Base-by-base conservation (phyloP, 176 grass and related monocot species). In the Triticum dicoccoides region DNA sequence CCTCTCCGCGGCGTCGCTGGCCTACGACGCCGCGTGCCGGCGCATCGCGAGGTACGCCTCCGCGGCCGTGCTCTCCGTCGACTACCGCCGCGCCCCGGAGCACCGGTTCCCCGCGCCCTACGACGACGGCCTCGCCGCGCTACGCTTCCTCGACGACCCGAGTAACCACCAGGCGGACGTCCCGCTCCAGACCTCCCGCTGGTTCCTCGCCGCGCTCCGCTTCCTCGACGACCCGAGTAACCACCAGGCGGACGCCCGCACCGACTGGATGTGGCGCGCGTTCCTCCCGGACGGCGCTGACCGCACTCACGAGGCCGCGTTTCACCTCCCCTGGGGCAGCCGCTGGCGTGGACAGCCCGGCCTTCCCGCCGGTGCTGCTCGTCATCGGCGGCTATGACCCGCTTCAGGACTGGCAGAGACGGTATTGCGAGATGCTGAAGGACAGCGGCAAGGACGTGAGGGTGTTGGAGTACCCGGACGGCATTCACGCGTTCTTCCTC, bases 71-170 rank as follows among this genome's bases (percentile, higher is more conserved):
- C 79, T 88, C 5, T 99, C 97, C 65, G 97, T 99, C 20, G 90
- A 99, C 68, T 99, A 96, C 89, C 88, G 94, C 67, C 92, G 89
- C 47, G 49, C 97, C 5, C 94, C 90, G 13, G 97, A 99, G 90
- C 87, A 94, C 88, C 82, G 77, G 0, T 92, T 12, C 81, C 94
- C 92, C 2, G 88, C 97, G 4, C 80, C 61, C 37, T 98, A 96
- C 88, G 94, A 98, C 5, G 97, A 98, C 86, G 97, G 92, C 58
- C 2, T 89, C 33, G 72, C 88, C 12, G 89, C 91, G 11, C 89
- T 98, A 15, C 90, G 94, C 52, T 98, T 94, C 87, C 76, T 99
- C 58, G 92, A 94, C 81, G 58, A 49, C 78, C 59, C 37, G 18
- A 4, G 5, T 4, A 74, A 68, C 85, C 80, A 63, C 11, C 7